These are phyloP conservation scores for Termitomyces sp. DNA, from an alignment of 1,284 basidiomycete species.

Conservation along the genomic window DNA sequence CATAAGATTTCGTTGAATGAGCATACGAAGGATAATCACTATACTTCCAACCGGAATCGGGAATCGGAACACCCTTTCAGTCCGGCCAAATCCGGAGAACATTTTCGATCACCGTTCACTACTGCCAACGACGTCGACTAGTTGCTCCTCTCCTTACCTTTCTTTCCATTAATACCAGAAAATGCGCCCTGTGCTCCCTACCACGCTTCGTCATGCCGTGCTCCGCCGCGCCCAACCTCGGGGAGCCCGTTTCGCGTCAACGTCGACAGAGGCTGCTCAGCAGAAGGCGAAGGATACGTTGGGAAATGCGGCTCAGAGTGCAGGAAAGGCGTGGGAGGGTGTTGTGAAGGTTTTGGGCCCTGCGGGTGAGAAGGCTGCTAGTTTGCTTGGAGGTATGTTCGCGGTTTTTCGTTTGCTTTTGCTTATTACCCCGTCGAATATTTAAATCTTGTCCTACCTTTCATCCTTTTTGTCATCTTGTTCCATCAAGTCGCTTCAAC, in stretches of 20 bases:
- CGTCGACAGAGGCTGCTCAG: conserved; percentile 37
- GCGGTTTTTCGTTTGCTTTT: too few relatives aligned
- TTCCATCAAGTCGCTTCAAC: too few relatives aligned
- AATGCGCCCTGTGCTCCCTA: conserved; percentile 13
- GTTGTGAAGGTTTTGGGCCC: conserved; percentile 55
- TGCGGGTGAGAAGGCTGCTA: conserved; percentile 53
- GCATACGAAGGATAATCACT: background rate
- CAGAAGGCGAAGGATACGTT: conserved; percentile 69
- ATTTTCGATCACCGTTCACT: conserved; percentile 12
- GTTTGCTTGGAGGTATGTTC: conserved; percentile 61
- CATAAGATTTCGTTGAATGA: background rate
- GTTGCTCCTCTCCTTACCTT: conserved; percentile 5
- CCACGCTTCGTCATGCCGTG: conserved; percentile 10
- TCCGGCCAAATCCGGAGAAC: conserved; percentile 17
- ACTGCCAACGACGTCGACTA: conserved; percentile 3
- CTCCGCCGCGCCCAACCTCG: conserved; percentile 10
- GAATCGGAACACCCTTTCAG: conserved; percentile 6
- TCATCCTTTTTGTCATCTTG: background rate
- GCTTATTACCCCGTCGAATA: too few relatives aligned
- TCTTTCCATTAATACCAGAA: background rate
- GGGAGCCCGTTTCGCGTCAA: conserved; percentile 15
- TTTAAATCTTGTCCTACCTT: background rate
- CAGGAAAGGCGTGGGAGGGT: conserved; percentile 46
- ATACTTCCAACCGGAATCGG: background rate
- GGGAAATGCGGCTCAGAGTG: conserved; percentile 51